These are phyloP conservation scores for Phytomonas sp. DNA, from an alignment of 208 protist genomes.

Conservation along the genomic window DNA sequence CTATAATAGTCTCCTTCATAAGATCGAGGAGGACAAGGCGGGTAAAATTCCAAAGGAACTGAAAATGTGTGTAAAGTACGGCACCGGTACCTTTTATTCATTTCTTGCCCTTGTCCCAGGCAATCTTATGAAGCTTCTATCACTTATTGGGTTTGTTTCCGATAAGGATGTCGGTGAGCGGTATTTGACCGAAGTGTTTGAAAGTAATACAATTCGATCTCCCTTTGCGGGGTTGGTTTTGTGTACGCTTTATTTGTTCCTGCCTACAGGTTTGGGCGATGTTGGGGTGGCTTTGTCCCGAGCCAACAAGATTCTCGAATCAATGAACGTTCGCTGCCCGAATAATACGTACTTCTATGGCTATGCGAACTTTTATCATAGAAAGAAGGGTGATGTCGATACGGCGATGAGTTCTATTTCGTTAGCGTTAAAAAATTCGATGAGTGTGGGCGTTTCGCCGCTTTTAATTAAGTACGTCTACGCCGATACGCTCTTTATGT, in stretches of 20 bases:
- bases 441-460: constrained; percentile 55
- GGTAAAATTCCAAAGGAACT: constrained; percentile 72
- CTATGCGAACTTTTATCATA: constrained; percentile 88
- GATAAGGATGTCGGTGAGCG: constrained; percentile 87
- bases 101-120: constrained; percentile 84
- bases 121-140: constrained; percentile 85
- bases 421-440: constrained; percentile 63
- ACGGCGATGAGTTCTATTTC: constrained; percentile 69
- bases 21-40: constrained; percentile 63
- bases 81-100: constrained; percentile 80
- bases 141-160: constrained; percentile 86
- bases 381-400: constrained; percentile 72
- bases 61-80: constrained; percentile 86
- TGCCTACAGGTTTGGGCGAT: constrained; percentile 77
- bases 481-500: constrained; percentile 89
- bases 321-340: constrained; percentile 74
- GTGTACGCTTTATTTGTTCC: constrained; percentile 87
- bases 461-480: constrained; percentile 83
- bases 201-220: constrained; percentile 84
- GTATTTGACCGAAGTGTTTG: constrained; percentile 82
- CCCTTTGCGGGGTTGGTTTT: constrained; percentile 76
- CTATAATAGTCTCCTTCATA: constrained; percentile 60
- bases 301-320: constrained; percentile 70
- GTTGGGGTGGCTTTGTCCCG: constrained; percentile 65
- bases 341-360: constrained; percentile 89